Conservation (phyloP, 1,139 yeast genomes). For the Taphrina wiesneri region DNA sequence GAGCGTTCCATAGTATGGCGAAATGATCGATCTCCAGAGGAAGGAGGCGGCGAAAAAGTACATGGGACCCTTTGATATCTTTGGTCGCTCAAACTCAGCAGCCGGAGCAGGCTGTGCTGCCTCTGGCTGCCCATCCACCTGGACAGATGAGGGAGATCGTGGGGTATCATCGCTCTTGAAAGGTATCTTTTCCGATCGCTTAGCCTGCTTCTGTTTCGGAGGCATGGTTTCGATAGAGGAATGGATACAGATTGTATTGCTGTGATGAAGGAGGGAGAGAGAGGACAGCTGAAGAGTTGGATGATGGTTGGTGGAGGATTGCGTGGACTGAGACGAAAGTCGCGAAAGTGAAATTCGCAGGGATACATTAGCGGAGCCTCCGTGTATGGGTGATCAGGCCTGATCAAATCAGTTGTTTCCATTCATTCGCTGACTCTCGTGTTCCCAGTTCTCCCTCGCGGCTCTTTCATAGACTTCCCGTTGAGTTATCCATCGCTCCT, state of each 20-base stretch:
- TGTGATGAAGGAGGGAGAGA: background rate
- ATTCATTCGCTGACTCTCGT: background rate
- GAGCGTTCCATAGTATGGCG: background rate
- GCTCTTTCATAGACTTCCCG: slow-evolving; percentile 70
- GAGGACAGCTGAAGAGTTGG: background rate
- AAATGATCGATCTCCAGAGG: slow-evolving; percentile 1
- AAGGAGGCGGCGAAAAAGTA: slow-evolving; percentile 17
- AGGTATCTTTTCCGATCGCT: background rate
- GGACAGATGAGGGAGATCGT: background rate
- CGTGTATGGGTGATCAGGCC: background rate
- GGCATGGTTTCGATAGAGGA: too few relatives aligned
- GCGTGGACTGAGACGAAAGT: background rate
- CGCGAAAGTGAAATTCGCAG: background rate
- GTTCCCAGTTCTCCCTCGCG: slow-evolving; percentile 56
- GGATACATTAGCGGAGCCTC: background rate
- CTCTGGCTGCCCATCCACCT: background rate
- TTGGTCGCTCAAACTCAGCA: slow-evolving; percentile 5
- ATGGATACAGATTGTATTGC: too few relatives aligned
- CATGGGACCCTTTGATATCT: slow-evolving; percentile 2
- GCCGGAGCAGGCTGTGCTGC: background rate
- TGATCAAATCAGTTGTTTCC: background rate
- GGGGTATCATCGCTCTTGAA: background rate
- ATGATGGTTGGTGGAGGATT: background rate
- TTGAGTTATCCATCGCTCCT: slow-evolving; percentile 92
- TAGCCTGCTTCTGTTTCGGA: slow-evolving; percentile 5